Evolutionary conservation across 768 basidiomycete genomes (phyloP), one percentile per base, ranked within the genome.

Genomic region (Dacryopinax primogenitus): DNA sequence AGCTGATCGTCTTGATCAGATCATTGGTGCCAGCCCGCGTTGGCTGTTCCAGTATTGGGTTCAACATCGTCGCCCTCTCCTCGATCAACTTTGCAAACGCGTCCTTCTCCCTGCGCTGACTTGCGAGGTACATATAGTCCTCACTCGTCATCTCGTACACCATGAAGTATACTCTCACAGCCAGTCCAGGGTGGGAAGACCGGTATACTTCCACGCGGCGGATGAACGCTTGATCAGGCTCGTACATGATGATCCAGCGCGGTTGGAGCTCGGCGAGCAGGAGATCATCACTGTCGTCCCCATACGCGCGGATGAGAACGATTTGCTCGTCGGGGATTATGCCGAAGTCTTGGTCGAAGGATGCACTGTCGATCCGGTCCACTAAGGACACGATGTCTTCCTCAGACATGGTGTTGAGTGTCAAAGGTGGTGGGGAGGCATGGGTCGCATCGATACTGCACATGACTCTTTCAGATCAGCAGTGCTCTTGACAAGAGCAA

Each of bases 231-330:
- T 92, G 86, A 70, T 86, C 89, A 1, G 95, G 93, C 71, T 99
- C 96, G 68, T 88, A 92, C 88, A 98, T 91, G 58, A 98, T 84
- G 63, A 99, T 86, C 72, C 93, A 98, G 67, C 86, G 84, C 1
- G 96, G 96, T 66, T 87, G 80, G 7, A 98, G 79, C 73, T 99
- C 95, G 41, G 84, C 81, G 33, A 99, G 78, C 62, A 97, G 77
- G 39, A 85, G 82, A 73, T 99, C 96, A 69, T 99, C 96, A 1
- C 88, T 84, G 72, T 98, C 96, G 51, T 93, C 93, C 0, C 88
- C 86, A 71, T 92, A 99, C 1, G 90, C 82, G 1, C 94, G 83
- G 33, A 99, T 82, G 41, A 98, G 74, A 23, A 98, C 84, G 0
- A 88, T 86, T 69, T 96, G 83, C 69, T 88, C 86, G 0, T 89